These are phyloP conservation scores for Pythium scleroteichum DNA, from an alignment of 352 stramenopile species.

Conservation along the genomic window DNA sequence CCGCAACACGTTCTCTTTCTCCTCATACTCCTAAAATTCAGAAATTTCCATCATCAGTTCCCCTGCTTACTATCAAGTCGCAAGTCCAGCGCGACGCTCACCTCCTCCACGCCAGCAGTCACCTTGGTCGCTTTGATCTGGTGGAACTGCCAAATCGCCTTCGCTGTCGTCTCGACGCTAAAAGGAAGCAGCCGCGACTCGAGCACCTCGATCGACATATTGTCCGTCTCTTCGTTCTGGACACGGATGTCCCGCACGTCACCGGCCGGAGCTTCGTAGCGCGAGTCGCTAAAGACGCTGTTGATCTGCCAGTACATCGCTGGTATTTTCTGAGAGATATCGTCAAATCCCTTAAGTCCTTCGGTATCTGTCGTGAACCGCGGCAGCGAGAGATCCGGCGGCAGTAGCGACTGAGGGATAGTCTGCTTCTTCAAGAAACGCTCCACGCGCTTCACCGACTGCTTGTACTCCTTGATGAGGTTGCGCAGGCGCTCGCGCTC, in stretches of 20 bases:
- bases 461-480: slow-evolving; percentile 13
- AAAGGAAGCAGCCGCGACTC: slow-evolving; percentile 17
- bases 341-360: slow-evolving; percentile 2
- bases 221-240: neutral
- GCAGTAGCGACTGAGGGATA: neutral
- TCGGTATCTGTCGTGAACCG: too few species aligned
- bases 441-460: slow-evolving; percentile 12
- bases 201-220: slow-evolving; percentile 16
- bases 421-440: slow-evolving; percentile 5
- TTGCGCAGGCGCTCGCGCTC: slow-evolving; percentile 13
- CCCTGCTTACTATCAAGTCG: too few species aligned
- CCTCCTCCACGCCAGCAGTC: neutral
- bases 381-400: neutral
- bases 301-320: slow-evolving; percentile 18
- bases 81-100: neutral
- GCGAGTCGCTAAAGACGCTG: slow-evolving; percentile 5
- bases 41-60: too few species aligned
- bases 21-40: slow-evolving; percentile 1
- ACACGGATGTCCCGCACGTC: slow-evolving; percentile 6
- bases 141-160: slow-evolving; percentile 16
- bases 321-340: slow-evolving; percentile 11
- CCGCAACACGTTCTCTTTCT: neutral
- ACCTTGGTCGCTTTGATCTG: slow-evolving; percentile 6
- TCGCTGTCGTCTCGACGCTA: slow-evolving; percentile 2
- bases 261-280: neutral